phyloP scores from a whole-genome alignment of 2,329 filamentous ascomycete species.

The Alternaria angustiovoidea region DNA sequence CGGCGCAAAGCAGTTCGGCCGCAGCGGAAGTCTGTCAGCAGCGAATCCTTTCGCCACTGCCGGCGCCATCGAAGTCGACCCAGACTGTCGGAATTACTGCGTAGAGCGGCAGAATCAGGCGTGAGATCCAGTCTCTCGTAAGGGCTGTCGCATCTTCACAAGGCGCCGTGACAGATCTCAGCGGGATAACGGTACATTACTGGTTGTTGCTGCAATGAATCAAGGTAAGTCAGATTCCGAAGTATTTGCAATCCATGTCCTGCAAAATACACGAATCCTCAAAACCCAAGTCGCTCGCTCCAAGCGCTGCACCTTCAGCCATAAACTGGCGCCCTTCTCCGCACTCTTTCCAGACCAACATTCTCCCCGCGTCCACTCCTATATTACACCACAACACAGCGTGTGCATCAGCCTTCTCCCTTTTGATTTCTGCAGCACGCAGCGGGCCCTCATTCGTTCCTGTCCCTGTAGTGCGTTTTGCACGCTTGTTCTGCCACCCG shows the following conservation, averaged over 20 bases:
- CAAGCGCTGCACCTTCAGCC: constrained; percentile 38
- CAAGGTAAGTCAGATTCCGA: constrained; percentile 50
- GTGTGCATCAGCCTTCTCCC: constrained; percentile 30
- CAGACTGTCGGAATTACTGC: constrained; percentile 36
- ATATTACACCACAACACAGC: constrained; percentile 42
- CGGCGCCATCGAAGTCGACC: constrained; percentile 37
- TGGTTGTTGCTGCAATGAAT: constrained; percentile 46
- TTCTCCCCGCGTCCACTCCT: constrained; percentile 39
- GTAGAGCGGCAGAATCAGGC: constrained; percentile 32
- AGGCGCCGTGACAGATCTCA: constrained; percentile 28
- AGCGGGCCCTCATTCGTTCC: constrained; percentile 38
- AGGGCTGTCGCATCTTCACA: constrained; percentile 24
- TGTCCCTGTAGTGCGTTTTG: constrained; percentile 47
- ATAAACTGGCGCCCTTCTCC: constrained; percentile 48
- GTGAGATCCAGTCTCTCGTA: constrained; percentile 36
- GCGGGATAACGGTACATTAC: constrained; percentile 31
- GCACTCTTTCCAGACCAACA: constrained; percentile 47
- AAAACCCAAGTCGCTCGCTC: constrained; percentile 33
- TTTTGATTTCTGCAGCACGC: constrained; percentile 39
- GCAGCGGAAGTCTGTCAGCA: constrained; percentile 30
- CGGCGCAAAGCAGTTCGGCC: constrained; percentile 21
- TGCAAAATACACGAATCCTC: constrained; percentile 25
- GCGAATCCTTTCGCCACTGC: constrained; percentile 35
- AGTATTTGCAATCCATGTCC: constrained; percentile 34
- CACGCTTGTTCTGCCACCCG: constrained; percentile 43